Evolutionary conservation across 176 grass and related monocot genomes (phyloP).

Genomic region (Elaeis guineensis): DNA sequence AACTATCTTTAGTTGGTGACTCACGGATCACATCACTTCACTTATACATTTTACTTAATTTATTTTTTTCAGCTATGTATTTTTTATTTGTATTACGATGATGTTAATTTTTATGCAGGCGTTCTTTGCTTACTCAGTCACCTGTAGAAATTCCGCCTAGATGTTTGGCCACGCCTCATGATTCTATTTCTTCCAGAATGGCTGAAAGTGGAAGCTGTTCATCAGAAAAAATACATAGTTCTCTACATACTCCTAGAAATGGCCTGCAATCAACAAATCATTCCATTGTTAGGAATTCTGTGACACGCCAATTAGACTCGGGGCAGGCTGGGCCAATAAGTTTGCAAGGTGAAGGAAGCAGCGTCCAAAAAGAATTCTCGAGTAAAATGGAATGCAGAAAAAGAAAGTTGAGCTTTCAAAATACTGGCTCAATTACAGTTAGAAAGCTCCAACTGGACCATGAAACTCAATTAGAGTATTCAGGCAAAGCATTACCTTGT

Average conservation of each 20-base stretch:
- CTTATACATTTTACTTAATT: too few relatives aligned
- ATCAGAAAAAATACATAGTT: slow-evolving; percentile 22
- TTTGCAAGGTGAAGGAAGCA: slow-evolving; percentile 18
- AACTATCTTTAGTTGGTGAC: too few relatives aligned
- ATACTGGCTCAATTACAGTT: slow-evolving; percentile 23
- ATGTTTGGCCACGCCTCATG: slow-evolving; percentile 31
- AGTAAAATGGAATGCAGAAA: slow-evolving; percentile 70
- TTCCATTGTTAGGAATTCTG: slow-evolving; percentile 31
- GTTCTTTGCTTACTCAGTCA: slow-evolving; percentile 73
- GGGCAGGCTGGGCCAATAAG: slow-evolving; percentile 18
- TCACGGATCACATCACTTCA: too few relatives aligned
- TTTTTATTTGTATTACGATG: background rate
- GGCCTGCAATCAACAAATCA: slow-evolving; percentile 19
- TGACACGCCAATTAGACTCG: slow-evolving; percentile 23
- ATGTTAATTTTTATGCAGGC: slow-evolving; percentile 37
- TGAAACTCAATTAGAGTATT: background rate
- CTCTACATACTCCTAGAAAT: slow-evolving; percentile 32
- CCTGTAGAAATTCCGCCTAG: slow-evolving; percentile 44
- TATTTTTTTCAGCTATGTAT: background rate
- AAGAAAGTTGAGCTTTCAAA: slow-evolving; percentile 79
- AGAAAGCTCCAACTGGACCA: slow-evolving; percentile 20
- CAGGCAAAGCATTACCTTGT: background rate
- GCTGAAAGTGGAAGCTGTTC: slow-evolving; percentile 41
- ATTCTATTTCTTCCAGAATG: slow-evolving; percentile 37
- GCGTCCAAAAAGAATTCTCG: slow-evolving; percentile 33